phyloP scores from a whole-genome alignment of 192 early-diverging fungal genomes.

The Coemansia aciculifera region DNA sequence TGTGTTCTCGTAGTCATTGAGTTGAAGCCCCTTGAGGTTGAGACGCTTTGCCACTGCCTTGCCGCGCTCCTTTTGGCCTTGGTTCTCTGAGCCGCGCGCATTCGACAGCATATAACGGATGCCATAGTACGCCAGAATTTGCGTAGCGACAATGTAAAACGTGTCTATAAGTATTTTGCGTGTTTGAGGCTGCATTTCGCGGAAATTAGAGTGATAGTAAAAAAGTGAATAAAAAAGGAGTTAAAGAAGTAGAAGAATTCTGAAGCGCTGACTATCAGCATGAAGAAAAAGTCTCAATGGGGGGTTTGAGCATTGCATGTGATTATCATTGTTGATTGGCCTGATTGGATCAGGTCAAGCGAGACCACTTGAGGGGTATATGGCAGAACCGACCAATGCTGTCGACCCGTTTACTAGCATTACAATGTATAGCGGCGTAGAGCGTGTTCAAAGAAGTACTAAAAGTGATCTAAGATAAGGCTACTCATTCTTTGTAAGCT shows the following conservation, averaged over 20 bases:
- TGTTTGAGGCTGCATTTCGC: slow-evolving; percentile 51
- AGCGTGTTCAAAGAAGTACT: too few species aligned
- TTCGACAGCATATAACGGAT: slow-evolving; percentile 81
- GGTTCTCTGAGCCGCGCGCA: slow-evolving; percentile 72
- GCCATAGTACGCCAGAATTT: slow-evolving; percentile 84
- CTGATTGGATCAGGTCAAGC: not conserved
- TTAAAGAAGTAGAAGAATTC: not conserved
- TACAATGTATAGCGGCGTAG: too few species aligned
- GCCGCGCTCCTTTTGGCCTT: slow-evolving; percentile 74
- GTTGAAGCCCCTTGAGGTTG: slow-evolving; percentile 57
- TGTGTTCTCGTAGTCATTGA: slow-evolving; percentile 91
- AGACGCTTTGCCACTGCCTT: slow-evolving; percentile 37
- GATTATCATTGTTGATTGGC: not conserved
- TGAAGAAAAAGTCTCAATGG: not conserved
- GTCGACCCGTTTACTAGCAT: too few species aligned
- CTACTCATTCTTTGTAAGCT: too few species aligned
- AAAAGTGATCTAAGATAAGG: too few species aligned
- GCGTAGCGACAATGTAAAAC: slow-evolving; percentile 77
- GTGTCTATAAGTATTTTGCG: slow-evolving; percentile 50
- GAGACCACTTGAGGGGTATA: too few species aligned
- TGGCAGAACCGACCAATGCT: too few species aligned
- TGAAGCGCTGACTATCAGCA: not conserved
- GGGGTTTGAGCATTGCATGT: not conserved
- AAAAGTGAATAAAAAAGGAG: not conserved
- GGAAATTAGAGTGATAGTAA: not conserved